Conservation (phyloP, 2,329 filamentous ascomycete genomes). For the Alternaria sp. region DNA sequence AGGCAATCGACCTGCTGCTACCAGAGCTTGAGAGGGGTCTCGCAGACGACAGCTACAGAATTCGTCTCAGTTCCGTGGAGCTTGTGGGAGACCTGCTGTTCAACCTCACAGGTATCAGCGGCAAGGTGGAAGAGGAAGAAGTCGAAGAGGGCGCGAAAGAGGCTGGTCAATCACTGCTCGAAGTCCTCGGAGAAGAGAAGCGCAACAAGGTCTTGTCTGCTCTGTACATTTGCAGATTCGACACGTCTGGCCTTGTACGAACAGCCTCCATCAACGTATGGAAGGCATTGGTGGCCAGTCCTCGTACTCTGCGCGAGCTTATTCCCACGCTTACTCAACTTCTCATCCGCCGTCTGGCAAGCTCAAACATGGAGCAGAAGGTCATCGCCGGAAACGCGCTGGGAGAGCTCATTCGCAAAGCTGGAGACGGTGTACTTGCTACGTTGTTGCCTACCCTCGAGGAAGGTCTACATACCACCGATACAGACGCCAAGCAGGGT, state of each 20-base stretch:
- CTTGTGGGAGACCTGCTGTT: constrained; percentile 95
- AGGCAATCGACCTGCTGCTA: constrained; percentile 90
- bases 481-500: constrained; percentile 92
- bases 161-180: constrained; percentile 89
- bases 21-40: constrained; percentile 95
- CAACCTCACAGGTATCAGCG: constrained; percentile 94
- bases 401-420: constrained; percentile 95
- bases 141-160: constrained; percentile 83
- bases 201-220: constrained; percentile 97
- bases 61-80: constrained; percentile 97
- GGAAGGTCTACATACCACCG: constrained; percentile 87
- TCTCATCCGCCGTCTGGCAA: constrained; percentile 90
- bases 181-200: constrained; percentile 93
- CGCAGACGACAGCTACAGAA: constrained; percentile 96
- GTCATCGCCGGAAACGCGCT: constrained; percentile 97
- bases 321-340: constrained; percentile 94
- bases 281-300: constrained; percentile 94
- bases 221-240: constrained; percentile 95
- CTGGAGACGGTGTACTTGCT: constrained; percentile 89
- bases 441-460: constrained; percentile 90
- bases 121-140: constrained; percentile 75
- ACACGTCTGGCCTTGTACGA: constrained; percentile 90
- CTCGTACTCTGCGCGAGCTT: constrained; percentile 91
- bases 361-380: constrained; percentile 98
- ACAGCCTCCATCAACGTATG: constrained; percentile 90